A percentile compares a stretch with the other conserved stretches of the same genome.
Evolutionary conservation across 345 rosid species (phyloP).

Genomic region (Kandelia obovata): DNA sequence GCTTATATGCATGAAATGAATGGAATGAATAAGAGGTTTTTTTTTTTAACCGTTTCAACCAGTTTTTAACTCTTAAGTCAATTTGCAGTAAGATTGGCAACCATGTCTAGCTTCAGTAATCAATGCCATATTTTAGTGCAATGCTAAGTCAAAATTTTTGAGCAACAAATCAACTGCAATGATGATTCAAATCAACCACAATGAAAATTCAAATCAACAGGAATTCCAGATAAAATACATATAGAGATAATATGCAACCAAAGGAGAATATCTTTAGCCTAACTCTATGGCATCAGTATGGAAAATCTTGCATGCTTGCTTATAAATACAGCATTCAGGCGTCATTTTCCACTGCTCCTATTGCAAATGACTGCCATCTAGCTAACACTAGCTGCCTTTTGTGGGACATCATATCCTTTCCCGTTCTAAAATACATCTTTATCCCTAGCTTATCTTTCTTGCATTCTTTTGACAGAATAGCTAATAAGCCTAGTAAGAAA

Average conservation of each 20-base stretch:
- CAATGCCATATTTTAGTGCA: background rate
- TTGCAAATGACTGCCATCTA: background rate
- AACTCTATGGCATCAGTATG: no score
- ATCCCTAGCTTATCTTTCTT: background rate
- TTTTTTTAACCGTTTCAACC: background rate
- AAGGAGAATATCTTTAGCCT: no score
- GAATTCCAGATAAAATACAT: no score
- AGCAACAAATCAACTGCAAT: background rate
- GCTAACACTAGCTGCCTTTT: no score
- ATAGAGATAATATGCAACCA: no score
- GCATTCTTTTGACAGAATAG: background rate
- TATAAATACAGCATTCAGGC: no score
- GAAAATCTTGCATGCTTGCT: no score
- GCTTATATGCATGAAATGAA: background rate
- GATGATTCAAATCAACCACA: no score
- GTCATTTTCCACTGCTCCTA: background rate
- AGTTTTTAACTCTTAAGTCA: background rate
- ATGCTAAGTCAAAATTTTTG: background rate
- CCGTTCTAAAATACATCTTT: background rate
- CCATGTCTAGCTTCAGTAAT: background rate
- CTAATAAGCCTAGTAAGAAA: background rate
- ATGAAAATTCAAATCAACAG: no score
- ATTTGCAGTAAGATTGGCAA: background rate
- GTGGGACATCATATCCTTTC: background rate
- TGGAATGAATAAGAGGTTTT: background rate